A percentile compares a stretch with the other conserved stretches of the same genome.
Evolutionary conservation across 345 rosid species (phyloP).

Genomic region (Corymbia maculata): DNA sequence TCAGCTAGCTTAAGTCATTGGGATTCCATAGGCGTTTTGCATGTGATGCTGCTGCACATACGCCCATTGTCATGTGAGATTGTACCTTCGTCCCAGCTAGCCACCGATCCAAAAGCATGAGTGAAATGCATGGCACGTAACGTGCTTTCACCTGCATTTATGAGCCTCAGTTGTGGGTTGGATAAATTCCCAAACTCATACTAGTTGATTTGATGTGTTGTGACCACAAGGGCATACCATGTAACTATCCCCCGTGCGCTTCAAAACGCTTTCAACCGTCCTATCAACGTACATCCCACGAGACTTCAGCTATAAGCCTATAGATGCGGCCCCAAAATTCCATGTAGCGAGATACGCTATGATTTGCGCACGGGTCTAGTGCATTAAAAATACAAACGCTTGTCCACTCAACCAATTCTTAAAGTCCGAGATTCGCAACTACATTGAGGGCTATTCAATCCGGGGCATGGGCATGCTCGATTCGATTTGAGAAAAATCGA

Average conservation of each 20-base stretch:
- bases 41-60: background rate
- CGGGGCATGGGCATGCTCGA: background rate
- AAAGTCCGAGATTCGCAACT: background rate
- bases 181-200: background rate
- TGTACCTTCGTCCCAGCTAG: background rate
- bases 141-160: background rate
- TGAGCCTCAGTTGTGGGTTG: background rate
- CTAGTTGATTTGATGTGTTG: background rate
- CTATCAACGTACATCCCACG: background rate
- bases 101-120: background rate
- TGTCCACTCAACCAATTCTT: background rate
- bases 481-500: background rate
- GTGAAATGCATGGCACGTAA: background rate
- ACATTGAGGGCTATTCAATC: rapidly evolving
- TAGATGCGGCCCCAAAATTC: background rate
- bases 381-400: background rate
- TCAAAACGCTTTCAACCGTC: background rate
- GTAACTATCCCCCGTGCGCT: background rate
- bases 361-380: background rate
- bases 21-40: background rate
- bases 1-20: background rate
- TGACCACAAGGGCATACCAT: background rate
- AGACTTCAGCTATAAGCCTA: background rate
- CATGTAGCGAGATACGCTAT: background rate
- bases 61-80: background rate